Evolutionary conservation across 352 stramenopile species (phyloP).

Genomic region (Phytophthora quininea): DNA sequence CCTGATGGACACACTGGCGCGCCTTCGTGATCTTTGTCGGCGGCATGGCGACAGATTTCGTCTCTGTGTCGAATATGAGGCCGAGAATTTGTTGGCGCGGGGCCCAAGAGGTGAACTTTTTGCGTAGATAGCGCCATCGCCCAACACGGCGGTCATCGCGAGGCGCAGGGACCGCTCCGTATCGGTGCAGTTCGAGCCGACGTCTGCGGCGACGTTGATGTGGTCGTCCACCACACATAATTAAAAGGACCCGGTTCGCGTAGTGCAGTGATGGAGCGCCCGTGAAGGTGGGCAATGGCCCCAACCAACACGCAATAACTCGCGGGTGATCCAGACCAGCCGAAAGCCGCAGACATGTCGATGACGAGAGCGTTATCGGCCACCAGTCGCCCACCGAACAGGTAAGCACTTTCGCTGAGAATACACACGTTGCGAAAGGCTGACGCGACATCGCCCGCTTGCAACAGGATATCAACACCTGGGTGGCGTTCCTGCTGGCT

Average conservation of each 20-base stretch:
- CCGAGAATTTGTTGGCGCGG: conserved; percentile 11
- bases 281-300: conserved; percentile 20
- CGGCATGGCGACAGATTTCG: conserved; percentile 12
- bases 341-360: conserved; percentile 15
- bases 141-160: conserved; percentile 17
- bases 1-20: background rate
- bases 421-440: conserved; percentile 20
- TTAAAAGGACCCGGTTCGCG: background rate
- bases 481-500: background rate
- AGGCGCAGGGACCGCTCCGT: conserved; percentile 12
- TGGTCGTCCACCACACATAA: conserved; percentile 38
- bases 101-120: conserved; percentile 22
- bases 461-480: background rate
- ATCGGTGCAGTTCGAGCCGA: background rate
- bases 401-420: conserved; percentile 8
- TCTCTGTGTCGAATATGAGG: conserved; percentile 19
- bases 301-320: conserved; percentile 19
- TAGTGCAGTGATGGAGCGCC: background rate
- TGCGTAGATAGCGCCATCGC: conserved; percentile 22
- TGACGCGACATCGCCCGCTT: conserved; percentile 4
- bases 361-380: conserved; percentile 22
- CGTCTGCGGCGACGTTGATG: conserved; percentile 16
- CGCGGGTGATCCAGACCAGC: conserved; percentile 17
- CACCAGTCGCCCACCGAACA: conserved; percentile 5
- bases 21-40: conserved; percentile 6